phyloP scores from a whole-genome alignment of 2,329 filamentous ascomycete species.

The Fusarium caatingaense region DNA sequence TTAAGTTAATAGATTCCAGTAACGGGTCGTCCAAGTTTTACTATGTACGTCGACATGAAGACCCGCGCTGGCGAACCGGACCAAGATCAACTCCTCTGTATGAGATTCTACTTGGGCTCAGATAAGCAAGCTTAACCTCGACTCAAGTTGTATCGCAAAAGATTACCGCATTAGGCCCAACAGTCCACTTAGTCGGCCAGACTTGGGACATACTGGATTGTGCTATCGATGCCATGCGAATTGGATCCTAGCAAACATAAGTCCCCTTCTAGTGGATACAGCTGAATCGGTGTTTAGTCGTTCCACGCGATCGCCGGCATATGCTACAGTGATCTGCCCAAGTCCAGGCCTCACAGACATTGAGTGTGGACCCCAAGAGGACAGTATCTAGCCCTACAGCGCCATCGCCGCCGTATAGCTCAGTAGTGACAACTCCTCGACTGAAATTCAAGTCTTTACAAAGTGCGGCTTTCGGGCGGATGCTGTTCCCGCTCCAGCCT shows the following conservation, averaged over 20 bases:
- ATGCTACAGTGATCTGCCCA: not conserved
- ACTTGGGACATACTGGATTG: not conserved
- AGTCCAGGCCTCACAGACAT: not conserved
- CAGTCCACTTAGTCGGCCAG: not conserved
- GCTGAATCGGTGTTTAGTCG: not conserved
- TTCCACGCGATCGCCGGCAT: not conserved
- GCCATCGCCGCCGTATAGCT: not conserved
- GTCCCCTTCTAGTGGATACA: not conserved
- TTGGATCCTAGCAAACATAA: not conserved
- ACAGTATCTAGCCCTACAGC: not conserved
- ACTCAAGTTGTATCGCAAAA: not conserved
- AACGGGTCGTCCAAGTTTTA: rapidly evolving
- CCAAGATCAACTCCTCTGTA: not conserved
- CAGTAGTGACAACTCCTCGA: not conserved
- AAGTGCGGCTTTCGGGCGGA: not conserved
- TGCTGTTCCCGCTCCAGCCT: not conserved
- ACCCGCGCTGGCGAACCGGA: not conserved
- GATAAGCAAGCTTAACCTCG: too few relatives aligned
- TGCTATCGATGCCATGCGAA: not conserved
- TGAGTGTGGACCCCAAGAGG: not conserved
- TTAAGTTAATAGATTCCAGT: not conserved
- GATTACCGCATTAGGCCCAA: not conserved
- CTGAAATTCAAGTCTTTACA: not conserved
- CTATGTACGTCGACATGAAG: too few relatives aligned
- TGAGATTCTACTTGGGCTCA: not conserved